Conservation (phyloP, 257 asterid species). For the Nemophila menziesii region DNA sequence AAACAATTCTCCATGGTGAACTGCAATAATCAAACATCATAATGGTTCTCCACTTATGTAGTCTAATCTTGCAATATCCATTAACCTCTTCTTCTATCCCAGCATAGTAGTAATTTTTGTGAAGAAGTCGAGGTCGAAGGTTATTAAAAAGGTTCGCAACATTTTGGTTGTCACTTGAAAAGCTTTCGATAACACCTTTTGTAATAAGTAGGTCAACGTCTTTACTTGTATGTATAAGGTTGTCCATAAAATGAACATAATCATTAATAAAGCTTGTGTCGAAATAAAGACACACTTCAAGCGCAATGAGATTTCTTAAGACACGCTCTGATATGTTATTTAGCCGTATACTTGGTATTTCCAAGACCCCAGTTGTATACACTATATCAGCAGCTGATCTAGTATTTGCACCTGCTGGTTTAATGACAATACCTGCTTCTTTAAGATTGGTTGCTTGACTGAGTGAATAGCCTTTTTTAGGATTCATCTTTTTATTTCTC, state of each 20-base stretch:
- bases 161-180: background rate
- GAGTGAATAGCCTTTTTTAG: background rate
- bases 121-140: background rate
- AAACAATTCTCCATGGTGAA: conserved; percentile 1
- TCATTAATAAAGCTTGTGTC: no score
- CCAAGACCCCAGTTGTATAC: background rate
- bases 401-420: background rate
- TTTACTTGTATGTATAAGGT: background rate
- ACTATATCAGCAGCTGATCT: background rate
- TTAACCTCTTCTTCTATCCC: background rate
- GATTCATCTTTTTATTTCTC: background rate
- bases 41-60: background rate
- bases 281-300: background rate
- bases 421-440: background rate
- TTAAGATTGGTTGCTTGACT: background rate
- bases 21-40: background rate
- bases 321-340: background rate
- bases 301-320: background rate
- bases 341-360: background rate
- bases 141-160: background rate
- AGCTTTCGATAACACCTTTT: background rate
- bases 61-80: background rate
- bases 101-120: no score
- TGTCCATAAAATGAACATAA: background rate
- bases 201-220: background rate